Conservation (phyloP, 116 monocot genomes). For the Phalaenopsis hybrid region DNA sequence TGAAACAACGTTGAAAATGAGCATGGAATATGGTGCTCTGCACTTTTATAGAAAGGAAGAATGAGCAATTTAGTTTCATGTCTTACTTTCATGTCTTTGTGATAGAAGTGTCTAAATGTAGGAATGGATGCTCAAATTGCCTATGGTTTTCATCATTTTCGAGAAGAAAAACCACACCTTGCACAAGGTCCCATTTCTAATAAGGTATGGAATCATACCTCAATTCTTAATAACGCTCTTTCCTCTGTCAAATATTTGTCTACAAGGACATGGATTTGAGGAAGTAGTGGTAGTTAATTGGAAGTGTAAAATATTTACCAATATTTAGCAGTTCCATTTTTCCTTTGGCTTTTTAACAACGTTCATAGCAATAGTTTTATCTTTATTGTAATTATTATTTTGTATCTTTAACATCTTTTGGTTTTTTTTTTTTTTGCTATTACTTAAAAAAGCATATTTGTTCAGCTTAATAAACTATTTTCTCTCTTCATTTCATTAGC, state of each 20-base stretch:
- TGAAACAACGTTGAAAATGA: neutral
- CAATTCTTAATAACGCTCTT: neutral
- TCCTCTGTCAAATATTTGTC: neutral
- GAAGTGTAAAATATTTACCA: neutral
- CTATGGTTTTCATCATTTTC: constrained; percentile 84
- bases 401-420: too few species aligned
- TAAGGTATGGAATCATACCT: constrained; percentile 43
- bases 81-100: neutral
- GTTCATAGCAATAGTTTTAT: too few species aligned
- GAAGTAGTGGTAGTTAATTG: neutral
- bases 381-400: too few species aligned
- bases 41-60: neutral
- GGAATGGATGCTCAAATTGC: constrained; percentile 99
- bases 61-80: neutral
- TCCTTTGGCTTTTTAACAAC: neutral
- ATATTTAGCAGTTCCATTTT: neutral
- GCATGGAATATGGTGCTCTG: neutral
- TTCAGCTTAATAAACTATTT: too few species aligned
- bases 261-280: neutral
- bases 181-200: constrained; percentile 78
- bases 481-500: too few species aligned
- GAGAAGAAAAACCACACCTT: constrained; percentile 82
- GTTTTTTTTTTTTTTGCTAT: too few species aligned
- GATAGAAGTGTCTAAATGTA: constrained; percentile 15
- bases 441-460: too few species aligned